These are phyloP conservation scores for Globisporangium recalcitrans DNA, from an alignment of 352 stramenopile genomes.

Conservation along the genomic window DNA sequence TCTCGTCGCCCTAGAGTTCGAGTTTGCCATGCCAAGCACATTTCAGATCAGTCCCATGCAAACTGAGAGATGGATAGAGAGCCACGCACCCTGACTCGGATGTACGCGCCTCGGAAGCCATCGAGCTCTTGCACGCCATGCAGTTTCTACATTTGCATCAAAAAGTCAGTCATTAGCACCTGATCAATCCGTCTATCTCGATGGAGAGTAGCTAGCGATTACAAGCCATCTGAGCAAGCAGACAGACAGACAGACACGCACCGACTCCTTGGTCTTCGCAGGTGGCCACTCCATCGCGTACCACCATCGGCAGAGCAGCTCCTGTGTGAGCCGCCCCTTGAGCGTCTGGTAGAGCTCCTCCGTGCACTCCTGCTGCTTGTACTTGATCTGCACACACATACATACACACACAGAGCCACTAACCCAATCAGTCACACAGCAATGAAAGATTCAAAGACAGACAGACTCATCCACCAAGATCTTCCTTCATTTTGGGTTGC, in stretches of 20 bases:
- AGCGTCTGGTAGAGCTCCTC: slow-evolving; percentile 77
- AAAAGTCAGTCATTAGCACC: neutral
- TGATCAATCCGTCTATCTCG: neutral
- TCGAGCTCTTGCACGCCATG: slow-evolving; percentile 80
- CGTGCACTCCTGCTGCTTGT: slow-evolving; percentile 81
- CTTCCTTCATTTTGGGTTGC: neutral
- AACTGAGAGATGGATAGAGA: neutral
- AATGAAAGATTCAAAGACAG: neutral
- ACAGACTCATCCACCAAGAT: slow-evolving; percentile 5
- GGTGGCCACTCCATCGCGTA: slow-evolving; percentile 80
- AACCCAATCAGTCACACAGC: slow-evolving; percentile 4
- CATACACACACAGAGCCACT: neutral
- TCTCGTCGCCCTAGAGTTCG: slow-evolving; percentile 56
- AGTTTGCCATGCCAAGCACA: neutral
- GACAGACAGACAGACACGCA: slow-evolving; percentile 9
- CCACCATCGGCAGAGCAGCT: slow-evolving; percentile 84
- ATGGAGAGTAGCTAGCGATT: neutral
- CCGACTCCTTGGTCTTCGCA: slow-evolving; percentile 26
- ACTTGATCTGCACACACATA: slow-evolving; percentile 47
- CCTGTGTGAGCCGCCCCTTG: slow-evolving; percentile 69
- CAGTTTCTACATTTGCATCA: slow-evolving; percentile 33
- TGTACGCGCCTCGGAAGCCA: slow-evolving; percentile 70
- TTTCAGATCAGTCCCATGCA: neutral
- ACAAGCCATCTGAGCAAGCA: neutral
- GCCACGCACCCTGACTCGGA: slow-evolving; percentile 60